Evolutionary conservation across 1,139 yeast species (phyloP).

Genomic region (Trichomonascaceae sp.): DNA sequence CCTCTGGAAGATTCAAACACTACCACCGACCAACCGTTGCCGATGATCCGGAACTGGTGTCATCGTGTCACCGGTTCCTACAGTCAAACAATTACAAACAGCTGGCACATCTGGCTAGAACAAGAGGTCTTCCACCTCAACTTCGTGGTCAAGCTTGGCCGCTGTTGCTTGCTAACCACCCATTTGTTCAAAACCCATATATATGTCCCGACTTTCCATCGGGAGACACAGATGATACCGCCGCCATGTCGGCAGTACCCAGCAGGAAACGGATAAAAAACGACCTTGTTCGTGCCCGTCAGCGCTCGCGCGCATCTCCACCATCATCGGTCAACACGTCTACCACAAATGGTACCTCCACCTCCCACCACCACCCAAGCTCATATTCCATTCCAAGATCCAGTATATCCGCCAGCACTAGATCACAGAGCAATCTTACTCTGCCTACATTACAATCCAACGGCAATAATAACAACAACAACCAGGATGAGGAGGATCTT

Average conservation of each 20-base stretch:
- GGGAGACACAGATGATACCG: background rate
- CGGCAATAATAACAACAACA: background rate
- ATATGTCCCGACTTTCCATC: slow-evolving; percentile 38
- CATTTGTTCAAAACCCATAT: slow-evolving; percentile 67
- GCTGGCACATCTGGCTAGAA: slow-evolving; percentile 68
- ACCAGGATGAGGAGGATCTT: no score
- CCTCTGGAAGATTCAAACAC: slow-evolving; percentile 27
- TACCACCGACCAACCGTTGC: slow-evolving; percentile 26
- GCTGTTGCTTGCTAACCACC: slow-evolving; percentile 62
- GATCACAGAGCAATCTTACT: background rate
- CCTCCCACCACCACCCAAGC: background rate
- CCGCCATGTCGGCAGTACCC: background rate
- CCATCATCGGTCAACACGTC: background rate
- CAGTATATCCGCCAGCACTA: background rate
- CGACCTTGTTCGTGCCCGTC: background rate
- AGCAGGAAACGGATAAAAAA: background rate
- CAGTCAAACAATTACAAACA: slow-evolving; percentile 46
- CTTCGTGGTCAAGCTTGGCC: slow-evolving; percentile 81
- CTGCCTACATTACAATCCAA: background rate
- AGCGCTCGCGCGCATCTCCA: background rate
- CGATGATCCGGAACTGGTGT: slow-evolving; percentile 24
- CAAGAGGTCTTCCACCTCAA: slow-evolving; percentile 75
- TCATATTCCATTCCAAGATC: background rate
- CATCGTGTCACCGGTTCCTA: slow-evolving; percentile 29
- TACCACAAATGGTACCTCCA: background rate